These are phyloP conservation scores for Botrytis squamosa DNA, from an alignment of 2,329 filamentous ascomycete genomes.

Conservation along the genomic window DNA sequence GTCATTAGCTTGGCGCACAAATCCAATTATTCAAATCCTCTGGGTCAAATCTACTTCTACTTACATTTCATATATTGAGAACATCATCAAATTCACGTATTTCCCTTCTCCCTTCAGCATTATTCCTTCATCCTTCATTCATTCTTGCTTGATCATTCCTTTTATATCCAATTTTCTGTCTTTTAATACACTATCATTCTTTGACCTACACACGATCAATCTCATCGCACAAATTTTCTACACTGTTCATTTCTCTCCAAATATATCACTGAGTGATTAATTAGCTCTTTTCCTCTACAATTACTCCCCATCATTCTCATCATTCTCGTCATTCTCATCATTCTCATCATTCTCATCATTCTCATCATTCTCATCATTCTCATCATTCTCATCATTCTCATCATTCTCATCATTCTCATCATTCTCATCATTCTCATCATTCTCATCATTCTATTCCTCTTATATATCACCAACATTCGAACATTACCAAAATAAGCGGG, in stretches of 20 bases:
- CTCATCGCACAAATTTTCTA: neutral
- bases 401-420: neutral
- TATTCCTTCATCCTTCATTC: neutral
- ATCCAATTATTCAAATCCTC: neutral
- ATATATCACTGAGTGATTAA: neutral
- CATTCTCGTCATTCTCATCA: too few species aligned
- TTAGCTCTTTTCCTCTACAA: neutral
- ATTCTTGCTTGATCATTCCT: neutral
- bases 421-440: neutral
- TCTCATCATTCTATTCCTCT: neutral
- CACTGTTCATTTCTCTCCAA: neutral
- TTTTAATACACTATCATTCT: neutral
- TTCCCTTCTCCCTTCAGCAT: neutral
- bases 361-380: too few species aligned
- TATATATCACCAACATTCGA: neutral
- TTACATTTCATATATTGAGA: neutral
- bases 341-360: too few species aligned
- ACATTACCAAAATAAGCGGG: neutral
- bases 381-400: neutral
- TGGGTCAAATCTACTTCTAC: neutral
- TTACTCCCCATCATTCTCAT: neutral
- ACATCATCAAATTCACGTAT: neutral
- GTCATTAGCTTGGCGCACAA: neutral
- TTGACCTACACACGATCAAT: neutral
- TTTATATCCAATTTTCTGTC: neutral